Conservation (phyloP, 163 green algal genomes). For the Volvox carteri region DNA sequence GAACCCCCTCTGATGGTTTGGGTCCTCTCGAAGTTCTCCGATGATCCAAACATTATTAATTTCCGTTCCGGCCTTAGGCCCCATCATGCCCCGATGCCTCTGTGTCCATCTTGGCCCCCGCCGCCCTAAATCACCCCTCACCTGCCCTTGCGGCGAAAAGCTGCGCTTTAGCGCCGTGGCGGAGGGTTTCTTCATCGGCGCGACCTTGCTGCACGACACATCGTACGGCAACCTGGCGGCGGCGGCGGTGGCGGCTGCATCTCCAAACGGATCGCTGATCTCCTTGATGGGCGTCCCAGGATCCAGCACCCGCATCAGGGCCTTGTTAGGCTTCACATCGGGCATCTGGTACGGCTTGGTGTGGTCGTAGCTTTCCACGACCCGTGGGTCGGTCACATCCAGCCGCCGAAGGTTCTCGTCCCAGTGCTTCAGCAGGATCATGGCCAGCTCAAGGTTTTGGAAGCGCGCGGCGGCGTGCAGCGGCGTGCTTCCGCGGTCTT, state of each 20-base stretch:
- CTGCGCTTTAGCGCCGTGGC: no score
- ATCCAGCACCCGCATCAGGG: slow-evolving; percentile 24
- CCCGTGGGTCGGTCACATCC: slow-evolving; percentile 37
- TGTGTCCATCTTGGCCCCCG: no score
- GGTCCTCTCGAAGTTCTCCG: no score
- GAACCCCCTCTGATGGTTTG: no score
- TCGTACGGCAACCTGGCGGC: neutral
- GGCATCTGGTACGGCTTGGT: slow-evolving; percentile 13
- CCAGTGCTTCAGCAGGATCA: slow-evolving; percentile 34
- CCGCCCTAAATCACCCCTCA: no score
- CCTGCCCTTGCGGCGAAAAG: neutral
- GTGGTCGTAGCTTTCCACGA: slow-evolving; percentile 1
- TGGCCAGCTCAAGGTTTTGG: slow-evolving; percentile 15
- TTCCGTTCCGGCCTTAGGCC: no score
- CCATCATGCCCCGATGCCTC: no score
- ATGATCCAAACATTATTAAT: no score
- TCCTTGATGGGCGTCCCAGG: slow-evolving; percentile 9
- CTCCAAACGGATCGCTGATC: slow-evolving; percentile 38
- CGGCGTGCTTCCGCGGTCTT: slow-evolving; percentile 15
- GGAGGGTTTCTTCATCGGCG: neutral
- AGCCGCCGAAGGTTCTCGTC: neutral
- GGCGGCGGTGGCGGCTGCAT: neutral
- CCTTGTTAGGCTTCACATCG: neutral
- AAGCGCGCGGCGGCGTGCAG: slow-evolving; percentile 11
- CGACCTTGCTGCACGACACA: neutral